Base-by-base conservation (phyloP, 805 yeast species). In the Candida koratica region DNA sequence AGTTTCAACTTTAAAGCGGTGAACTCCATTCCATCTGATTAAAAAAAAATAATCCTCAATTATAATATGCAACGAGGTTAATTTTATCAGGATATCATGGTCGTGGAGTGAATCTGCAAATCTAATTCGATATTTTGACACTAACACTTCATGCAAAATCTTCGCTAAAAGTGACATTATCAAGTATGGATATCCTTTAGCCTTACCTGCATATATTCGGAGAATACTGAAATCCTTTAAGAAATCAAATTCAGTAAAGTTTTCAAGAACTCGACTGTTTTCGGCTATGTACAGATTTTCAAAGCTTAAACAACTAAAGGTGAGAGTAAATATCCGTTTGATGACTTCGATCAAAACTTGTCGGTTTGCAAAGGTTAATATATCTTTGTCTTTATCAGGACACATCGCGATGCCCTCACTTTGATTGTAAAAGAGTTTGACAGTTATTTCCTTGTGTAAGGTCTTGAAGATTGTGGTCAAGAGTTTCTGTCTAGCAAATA, bases 161-260 rank as follows among this genome's bases (percentile, higher is more conserved):
- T 50, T 51, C 18, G 42, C 25, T 5, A 53, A 17, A 8, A 54
- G 48, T 3, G 51, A 36, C 45, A 42, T 32, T 9, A 49, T 28
- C 13, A 53, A 14, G 14, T 40, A 29, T 1, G 48, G 49, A 34
- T 47, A 52, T 1, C 57, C 58, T 16, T 34, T 44, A 9, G 43
- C 42, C 17, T 44, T 37, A 16, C 51, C 48, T n/a, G 52, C 23
- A 34, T 55, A 56, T 2, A 56, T 28, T 22, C 54, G 32, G 8
- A 53, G 25, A 11, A 56, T 37, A 32, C 48, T 48, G 24, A 45
- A 49, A 41, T 55, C 58, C 38, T 56, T 60, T 2, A 41, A 14
- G 15, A 18, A 43, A 22, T 26, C 29, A 3, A 25, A 11, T 13
- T 29, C 19, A 14, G 17, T 11, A 17, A 40, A 43, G 12, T 40